phyloP scores from a whole-genome alignment of 2,329 filamentous ascomycete species.

The Fusarium kyushuense region DNA sequence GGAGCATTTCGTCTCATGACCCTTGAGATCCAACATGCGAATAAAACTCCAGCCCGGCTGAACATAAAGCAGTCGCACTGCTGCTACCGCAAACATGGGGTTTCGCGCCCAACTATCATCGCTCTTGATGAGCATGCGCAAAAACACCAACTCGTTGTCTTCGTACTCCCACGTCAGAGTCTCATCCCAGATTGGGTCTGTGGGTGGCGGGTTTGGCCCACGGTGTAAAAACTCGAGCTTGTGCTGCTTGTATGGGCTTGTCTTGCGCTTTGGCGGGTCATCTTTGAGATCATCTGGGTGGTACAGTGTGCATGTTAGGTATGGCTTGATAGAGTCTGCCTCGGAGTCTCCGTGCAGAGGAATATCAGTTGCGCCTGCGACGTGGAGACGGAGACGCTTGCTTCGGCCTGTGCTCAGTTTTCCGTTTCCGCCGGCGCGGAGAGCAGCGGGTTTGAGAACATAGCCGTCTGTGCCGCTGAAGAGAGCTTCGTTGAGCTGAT shows the following conservation, averaged over 20 bases:
- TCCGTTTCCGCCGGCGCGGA: conserved; percentile 68
- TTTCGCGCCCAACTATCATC: conserved; percentile 73
- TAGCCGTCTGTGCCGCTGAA: conserved; percentile 75
- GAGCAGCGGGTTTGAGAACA: conserved; percentile 71
- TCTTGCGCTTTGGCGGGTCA: conserved; percentile 71
- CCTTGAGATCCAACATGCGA: conserved; percentile 73
- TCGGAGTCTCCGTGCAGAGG: conserved; percentile 65
- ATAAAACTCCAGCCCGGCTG: conserved; percentile 72
- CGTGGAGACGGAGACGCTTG: conserved; percentile 66
- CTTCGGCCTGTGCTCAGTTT: conserved; percentile 59
- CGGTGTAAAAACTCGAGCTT: conserved; percentile 66
- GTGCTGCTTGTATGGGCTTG: conserved; percentile 69
- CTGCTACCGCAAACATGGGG: conserved; percentile 70
- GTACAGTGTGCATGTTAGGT: conserved; percentile 73
- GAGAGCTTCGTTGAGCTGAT: conserved; percentile 76
- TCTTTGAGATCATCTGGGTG: conserved; percentile 65
- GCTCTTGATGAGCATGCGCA: conserved; percentile 75
- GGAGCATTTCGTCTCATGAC: conserved; percentile 71
- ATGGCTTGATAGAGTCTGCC: conserved; percentile 69
- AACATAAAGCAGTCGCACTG: conserved; percentile 70
- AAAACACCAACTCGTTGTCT: conserved; percentile 73
- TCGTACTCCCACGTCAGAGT: conserved; percentile 75
- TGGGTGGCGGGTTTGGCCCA: conserved; percentile 68
- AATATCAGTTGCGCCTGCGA: conserved; percentile 72
- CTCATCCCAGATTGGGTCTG: conserved; percentile 75